A percentile compares a stretch with the other conserved stretches of the same genome.
These are phyloP conservation scores for Circinella umbellata DNA, from an alignment of 371 early-diverging fungal species.

Conservation along the genomic window DNA sequence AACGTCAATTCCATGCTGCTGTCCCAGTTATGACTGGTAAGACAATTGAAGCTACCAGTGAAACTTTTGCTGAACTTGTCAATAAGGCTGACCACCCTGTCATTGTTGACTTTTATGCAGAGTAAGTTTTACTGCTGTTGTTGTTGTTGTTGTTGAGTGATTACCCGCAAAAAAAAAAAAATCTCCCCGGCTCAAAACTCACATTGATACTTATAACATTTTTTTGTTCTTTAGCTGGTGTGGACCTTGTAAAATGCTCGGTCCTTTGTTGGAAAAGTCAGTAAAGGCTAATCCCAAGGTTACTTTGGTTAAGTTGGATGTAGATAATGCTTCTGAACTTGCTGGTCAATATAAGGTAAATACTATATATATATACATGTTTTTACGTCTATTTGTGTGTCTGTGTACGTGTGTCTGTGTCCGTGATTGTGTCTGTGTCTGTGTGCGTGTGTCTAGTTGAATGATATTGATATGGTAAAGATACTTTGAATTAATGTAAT, in stretches of 20 bases:
- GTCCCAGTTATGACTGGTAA: constrained; percentile 47
- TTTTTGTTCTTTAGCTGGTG: constrained; percentile 68
- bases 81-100: constrained; percentile 63
- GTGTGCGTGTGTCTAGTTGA: too few species aligned
- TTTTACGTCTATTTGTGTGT: too few species aligned
- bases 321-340: constrained; percentile 63
- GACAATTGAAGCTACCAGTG: constrained; percentile 52
- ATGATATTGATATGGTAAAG: not conserved
- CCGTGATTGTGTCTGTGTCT: too few species aligned
- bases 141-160: too few species aligned
- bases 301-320: constrained; percentile 75
- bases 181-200: too few species aligned
- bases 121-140: constrained; percentile 45
- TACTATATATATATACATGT: not conserved
- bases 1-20: constrained; percentile 30
- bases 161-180: too few species aligned
- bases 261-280: constrained; percentile 64
- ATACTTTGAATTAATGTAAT: too few species aligned
- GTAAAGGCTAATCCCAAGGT: constrained; percentile 68
- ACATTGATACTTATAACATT: not conserved
- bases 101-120: constrained; percentile 84
- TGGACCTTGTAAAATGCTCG: constrained; percentile 79
- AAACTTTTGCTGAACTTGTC: constrained; percentile 56
- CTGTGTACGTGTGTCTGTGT: too few species aligned
- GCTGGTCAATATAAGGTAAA: constrained; percentile 65